These are phyloP conservation scores for Fusarium redolens DNA, from an alignment of 2,329 filamentous ascomycete genomes.

Conservation along the genomic window DNA sequence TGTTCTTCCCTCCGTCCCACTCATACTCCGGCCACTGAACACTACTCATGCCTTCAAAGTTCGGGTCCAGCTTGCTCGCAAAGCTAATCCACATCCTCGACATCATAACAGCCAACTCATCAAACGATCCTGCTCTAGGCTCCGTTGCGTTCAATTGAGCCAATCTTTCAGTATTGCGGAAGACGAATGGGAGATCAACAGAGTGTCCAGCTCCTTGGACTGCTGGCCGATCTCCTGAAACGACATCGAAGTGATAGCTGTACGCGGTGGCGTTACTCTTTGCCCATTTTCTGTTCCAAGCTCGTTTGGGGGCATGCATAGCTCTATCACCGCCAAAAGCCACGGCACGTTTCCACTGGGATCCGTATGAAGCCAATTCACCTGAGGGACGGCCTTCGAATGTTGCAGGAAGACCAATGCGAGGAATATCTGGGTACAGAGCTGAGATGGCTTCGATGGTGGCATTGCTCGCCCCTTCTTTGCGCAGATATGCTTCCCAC, in stretches of 20 bases:
- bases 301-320: constrained; percentile 27
- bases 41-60: constrained; percentile 14
- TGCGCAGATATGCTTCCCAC: constrained; percentile 18
- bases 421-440: constrained; percentile 23
- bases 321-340: constrained; percentile 26
- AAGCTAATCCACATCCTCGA: constrained; percentile 33
- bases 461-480: constrained; percentile 8
- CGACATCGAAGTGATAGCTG: constrained; percentile 29
- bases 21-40: constrained; percentile 15
- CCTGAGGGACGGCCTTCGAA: constrained; percentile 17
- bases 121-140: constrained; percentile 4
- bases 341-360: constrained; percentile 27
- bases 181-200: constrained; percentile 16
- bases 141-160: constrained; percentile 9
- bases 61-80: constrained; percentile 5
- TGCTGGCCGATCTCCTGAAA: constrained; percentile 16
- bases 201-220: constrained; percentile 27
- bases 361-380: background rate
- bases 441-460: constrained; percentile 18
- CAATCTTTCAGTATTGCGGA: constrained; percentile 8
- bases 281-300: constrained; percentile 22
- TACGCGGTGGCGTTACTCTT: constrained; percentile 2
- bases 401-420: constrained; percentile 1
- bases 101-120: constrained; percentile 5
- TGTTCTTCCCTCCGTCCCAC: background rate